phyloP scores from a whole-genome alignment of 352 stramenopile species.

The Globisporangium recalcitrans region DNA sequence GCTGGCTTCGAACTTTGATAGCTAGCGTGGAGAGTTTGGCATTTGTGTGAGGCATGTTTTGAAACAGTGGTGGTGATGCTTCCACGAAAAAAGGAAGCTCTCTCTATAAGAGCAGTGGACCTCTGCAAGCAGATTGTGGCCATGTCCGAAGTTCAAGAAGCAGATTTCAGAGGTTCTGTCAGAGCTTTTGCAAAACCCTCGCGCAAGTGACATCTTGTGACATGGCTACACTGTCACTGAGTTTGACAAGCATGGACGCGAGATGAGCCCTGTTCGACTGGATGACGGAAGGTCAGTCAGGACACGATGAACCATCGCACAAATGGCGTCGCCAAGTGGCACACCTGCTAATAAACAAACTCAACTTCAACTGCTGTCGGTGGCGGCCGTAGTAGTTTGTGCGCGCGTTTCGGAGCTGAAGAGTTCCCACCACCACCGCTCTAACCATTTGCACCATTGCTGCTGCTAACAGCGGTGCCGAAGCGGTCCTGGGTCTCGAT shows the following conservation, averaged over 20 bases:
- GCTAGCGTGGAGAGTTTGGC: too few relatives aligned
- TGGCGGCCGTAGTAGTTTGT: not conserved
- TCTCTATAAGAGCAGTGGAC: constrained; percentile 6
- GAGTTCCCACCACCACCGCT: not conserved
- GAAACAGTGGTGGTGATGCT: not conserved
- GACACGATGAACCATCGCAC: not conserved
- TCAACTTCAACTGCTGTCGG: not conserved
- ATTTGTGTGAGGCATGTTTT: too few relatives aligned
- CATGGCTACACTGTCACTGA: constrained; percentile 4
- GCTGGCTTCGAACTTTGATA: not conserved
- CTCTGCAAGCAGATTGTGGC: not conserved
- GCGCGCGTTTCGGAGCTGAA: too few relatives aligned
- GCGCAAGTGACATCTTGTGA: not conserved
- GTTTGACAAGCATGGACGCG: not conserved
- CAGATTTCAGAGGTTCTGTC: not conserved
- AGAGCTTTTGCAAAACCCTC: not conserved
- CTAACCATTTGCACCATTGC: not conserved
- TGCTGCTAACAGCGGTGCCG: not conserved
- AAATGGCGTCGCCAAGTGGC: not conserved
- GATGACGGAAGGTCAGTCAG: too few relatives aligned
- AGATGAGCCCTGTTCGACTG: too few relatives aligned
- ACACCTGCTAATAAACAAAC: not conserved
- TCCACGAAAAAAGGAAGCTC: constrained; percentile 5
- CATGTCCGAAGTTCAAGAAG: constrained; percentile 11
- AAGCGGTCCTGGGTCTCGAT: not conserved